These are phyloP conservation scores for Aureobasidium pullulans DNA, from an alignment of 2,329 filamentous ascomycete species.

Conservation along the genomic window DNA sequence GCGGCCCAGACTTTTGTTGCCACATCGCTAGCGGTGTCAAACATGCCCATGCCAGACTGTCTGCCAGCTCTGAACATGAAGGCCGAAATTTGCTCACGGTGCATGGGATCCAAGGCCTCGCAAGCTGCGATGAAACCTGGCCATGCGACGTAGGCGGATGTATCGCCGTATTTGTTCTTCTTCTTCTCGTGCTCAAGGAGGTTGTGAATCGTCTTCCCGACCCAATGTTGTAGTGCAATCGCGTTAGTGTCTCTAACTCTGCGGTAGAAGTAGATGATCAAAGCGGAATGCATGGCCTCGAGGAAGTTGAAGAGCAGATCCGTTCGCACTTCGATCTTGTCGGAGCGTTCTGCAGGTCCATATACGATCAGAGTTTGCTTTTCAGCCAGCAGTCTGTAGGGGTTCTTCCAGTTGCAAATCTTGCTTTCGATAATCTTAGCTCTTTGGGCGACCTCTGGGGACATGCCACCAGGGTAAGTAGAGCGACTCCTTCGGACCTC, in stretches of 20 bases:
- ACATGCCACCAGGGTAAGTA: not conserved
- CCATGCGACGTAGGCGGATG: conserved; percentile 28
- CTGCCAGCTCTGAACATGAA: conserved; percentile 5
- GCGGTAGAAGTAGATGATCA: conserved; percentile 38
- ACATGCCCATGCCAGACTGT: conserved; percentile 7
- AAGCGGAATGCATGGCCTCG: conserved; percentile 32
- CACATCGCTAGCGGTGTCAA: not conserved
- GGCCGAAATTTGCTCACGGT: not conserved
- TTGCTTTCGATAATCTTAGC: conserved; percentile 2
- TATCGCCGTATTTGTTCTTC: conserved; percentile 20
- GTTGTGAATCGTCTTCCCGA: conserved; percentile 29
- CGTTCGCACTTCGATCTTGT: conserved; percentile 24
- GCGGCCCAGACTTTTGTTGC: conserved; percentile 5
- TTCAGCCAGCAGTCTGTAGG: not conserved
- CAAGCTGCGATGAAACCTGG: conserved; percentile 36
- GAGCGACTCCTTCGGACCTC: conserved; percentile 16
- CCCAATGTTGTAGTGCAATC: conserved; percentile 32
- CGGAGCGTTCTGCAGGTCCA: conserved; percentile 17
- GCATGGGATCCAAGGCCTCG: conserved; percentile 24
- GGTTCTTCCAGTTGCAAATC: conserved; percentile 13
- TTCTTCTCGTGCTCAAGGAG: conserved; percentile 25
- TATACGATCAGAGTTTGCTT: conserved; percentile 16
- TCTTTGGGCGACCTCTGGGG: not conserved
- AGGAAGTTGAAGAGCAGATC: conserved; percentile 29
- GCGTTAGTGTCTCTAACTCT: conserved; percentile 34